phyloP scores from a whole-genome alignment of 2,329 filamentous ascomycete genomes.

The Dendryphion nanum region DNA sequence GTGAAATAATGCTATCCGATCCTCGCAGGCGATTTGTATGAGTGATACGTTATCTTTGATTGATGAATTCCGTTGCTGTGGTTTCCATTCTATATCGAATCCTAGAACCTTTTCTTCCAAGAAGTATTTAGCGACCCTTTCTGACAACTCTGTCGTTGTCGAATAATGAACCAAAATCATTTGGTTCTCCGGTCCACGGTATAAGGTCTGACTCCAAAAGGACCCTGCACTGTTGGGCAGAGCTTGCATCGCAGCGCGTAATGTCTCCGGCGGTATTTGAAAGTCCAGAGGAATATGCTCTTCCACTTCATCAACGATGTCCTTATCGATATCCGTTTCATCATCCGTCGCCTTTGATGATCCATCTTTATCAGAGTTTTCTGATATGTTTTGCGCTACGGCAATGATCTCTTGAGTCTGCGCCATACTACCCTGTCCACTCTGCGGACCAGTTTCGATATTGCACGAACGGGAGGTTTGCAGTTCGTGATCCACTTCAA shows the following conservation, averaged over 20 bases:
- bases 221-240: slow-evolving; percentile 26
- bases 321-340: no score
- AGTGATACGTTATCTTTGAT: slow-evolving; percentile 82
- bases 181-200: slow-evolving; percentile 55
- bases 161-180: slow-evolving; percentile 77
- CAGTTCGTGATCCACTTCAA: no score
- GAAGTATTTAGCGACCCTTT: slow-evolving; percentile 69
- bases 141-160: slow-evolving; percentile 63
- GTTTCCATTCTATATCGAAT: slow-evolving; percentile 86
- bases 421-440: no score
- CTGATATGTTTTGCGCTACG: no score
- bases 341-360: no score
- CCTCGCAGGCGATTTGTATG: slow-evolving; percentile 77
- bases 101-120: slow-evolving; percentile 69
- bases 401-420: no score
- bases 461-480: no score
- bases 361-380: no score
- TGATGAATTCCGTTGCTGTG: slow-evolving; percentile 32
- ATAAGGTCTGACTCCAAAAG: slow-evolving; percentile 69
- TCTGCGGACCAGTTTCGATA: no score
- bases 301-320: slow-evolving; percentile 8
- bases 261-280: slow-evolving; percentile 29
- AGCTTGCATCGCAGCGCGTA: slow-evolving; percentile 29
- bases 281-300: slow-evolving; percentile 23
- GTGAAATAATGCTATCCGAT: slow-evolving; percentile 79